Evolutionary conservation across 2,329 filamentous ascomycete species (phyloP).

Genomic region (Paecilomyces sp.): DNA sequence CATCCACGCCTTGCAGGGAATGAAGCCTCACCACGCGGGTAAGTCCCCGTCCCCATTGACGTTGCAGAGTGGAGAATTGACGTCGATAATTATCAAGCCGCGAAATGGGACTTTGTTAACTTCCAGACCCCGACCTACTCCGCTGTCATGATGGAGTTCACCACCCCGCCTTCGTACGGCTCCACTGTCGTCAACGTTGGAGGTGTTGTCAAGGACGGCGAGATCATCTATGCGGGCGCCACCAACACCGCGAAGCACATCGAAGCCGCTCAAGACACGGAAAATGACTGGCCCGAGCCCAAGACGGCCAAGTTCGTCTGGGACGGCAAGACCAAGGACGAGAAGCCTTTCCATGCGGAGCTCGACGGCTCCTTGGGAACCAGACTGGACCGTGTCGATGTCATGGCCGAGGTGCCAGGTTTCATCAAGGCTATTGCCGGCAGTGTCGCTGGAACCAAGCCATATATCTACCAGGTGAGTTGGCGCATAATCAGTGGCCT

Average conservation of each 20-base stretch:
- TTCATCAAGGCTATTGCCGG: conserved; percentile 94
- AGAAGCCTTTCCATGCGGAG: conserved; percentile 61
- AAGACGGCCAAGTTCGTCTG: conserved; percentile 67
- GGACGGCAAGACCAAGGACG: conserved; percentile 70
- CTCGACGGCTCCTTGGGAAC: conserved; percentile 63
- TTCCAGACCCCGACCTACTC: conserved; percentile 85
- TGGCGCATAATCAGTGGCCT: background rate
- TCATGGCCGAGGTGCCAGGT: conserved; percentile 92
- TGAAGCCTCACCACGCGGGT: conserved; percentile 97
- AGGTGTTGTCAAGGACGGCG: conserved; percentile 70
- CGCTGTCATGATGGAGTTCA: conserved; percentile 92
- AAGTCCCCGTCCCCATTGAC: conserved; percentile 16
- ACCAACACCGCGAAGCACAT: conserved; percentile 62
- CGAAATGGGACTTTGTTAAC: conserved; percentile 86
- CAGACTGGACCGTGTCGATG: conserved; percentile 75
- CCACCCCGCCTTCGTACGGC: conserved; percentile 87
- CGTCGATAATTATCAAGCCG: conserved; percentile 43
- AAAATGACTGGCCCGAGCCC: conserved; percentile 86
- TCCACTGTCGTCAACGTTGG: conserved; percentile 77
- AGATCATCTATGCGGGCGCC: conserved; percentile 67
- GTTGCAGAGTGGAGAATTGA: conserved; percentile 5
- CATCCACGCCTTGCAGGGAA: conserved; percentile 83
- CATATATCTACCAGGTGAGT: conserved; percentile 91
- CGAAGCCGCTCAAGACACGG: conserved; percentile 60
- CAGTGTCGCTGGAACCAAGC: conserved; percentile 81